phyloP scores from a whole-genome alignment of 1,284 basidiomycete genomes.

The Agaricales sp. region DNA sequence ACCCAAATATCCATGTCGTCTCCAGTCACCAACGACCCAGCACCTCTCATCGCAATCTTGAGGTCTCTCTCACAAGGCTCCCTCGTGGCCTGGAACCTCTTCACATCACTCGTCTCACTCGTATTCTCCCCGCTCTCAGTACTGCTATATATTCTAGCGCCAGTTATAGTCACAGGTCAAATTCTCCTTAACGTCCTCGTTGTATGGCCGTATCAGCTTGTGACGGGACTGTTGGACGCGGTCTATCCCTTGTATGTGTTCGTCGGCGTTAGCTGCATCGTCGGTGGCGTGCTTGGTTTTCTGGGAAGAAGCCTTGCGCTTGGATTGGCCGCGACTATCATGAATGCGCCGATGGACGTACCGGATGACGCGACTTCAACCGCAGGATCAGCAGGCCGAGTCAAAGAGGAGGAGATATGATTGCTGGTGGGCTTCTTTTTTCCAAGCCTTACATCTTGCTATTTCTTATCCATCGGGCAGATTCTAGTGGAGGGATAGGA shows the following conservation, averaged over 20 bases:
- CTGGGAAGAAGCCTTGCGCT: conserved; percentile 23
- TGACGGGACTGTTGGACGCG: conserved; percentile 29
- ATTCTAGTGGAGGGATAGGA: no score
- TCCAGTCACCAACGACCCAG: background rate
- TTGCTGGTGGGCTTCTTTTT: no score
- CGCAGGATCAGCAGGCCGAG: background rate
- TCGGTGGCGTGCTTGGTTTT: conserved; percentile 38
- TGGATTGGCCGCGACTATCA: background rate
- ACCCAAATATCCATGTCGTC: no score
- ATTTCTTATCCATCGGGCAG: no score
- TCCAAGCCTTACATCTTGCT: no score
- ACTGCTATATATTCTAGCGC: conserved; percentile 37
- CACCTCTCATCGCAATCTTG: background rate
- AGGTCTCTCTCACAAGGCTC: background rate
- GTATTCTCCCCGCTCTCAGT: conserved; percentile 21
- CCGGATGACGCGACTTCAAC: background rate
- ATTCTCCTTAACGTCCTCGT: conserved; percentile 34
- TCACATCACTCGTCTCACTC: conserved; percentile 1
- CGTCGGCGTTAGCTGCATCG: conserved; percentile 44
- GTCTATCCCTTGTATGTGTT: conserved; percentile 56
- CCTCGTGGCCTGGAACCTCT: background rate
- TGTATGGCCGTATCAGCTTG: conserved; percentile 31
- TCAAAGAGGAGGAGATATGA: no score
- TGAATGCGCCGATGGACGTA: background rate
- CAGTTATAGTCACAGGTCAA: conserved; percentile 31